Evolutionary conservation across 805 yeast species (phyloP), one percentile per base, ranked within the genome.

Genomic region (Nakazawaea molendinolei): DNA sequence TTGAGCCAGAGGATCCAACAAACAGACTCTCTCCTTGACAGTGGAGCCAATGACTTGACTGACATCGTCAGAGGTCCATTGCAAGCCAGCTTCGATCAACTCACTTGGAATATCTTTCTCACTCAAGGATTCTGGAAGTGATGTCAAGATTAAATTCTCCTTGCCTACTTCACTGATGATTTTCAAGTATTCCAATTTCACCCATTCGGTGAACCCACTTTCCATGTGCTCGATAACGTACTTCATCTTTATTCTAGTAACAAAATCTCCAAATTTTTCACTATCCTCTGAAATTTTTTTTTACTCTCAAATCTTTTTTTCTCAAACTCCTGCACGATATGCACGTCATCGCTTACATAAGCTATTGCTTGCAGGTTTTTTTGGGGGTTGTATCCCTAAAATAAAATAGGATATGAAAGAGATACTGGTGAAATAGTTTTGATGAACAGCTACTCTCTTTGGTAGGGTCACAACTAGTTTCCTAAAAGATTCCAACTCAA

Each of bases 161-260:
- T 65, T 61, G 2, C 97, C 97, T 5, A 90, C 79, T 42, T 90
- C 97, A 37, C 74, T 66, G 32, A 87, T 74, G 41, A 90, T 89
- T 49, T 83, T 86, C 19, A 75, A 60, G 58, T 90, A 90, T 51
- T 90, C 98, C 5, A 92, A 67, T 20, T 74, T 71, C 28, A 90
- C 97, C 98, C 98, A 90, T 46, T 84, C 92, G 45, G 95, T 86
- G 70, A 90, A 86, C 1, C 95, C 97, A 42, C 77, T 83, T 59
- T 90, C 98, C 97, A 90, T 90, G 55, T 90, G 98, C 59, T 90
- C 98, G 35, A 90, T 87, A 36, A 92, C 76, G 67, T 87, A 90
- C 60, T 86, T 86, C 95, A 85, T 85, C 28, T 8, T 38, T 29
- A 22, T 22, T 22, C 23, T 22, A 8, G 9, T 10, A 22, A 8